Base-by-base conservation (phyloP, 2,329 filamentous ascomycete species). In the Nemania sp. region DNA sequence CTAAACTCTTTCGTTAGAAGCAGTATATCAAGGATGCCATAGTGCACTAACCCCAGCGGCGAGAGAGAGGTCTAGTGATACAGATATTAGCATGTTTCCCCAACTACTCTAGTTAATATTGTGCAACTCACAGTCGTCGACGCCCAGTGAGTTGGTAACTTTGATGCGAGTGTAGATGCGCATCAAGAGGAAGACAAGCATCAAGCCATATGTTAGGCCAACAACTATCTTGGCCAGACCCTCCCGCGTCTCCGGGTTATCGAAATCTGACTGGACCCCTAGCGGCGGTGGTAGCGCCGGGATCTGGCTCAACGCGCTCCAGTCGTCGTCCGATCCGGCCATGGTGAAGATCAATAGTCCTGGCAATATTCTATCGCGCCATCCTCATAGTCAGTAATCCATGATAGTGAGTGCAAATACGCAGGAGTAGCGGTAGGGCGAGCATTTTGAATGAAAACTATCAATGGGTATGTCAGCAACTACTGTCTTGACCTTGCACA, bases 71-170 rank as follows among this genome's bases (percentile, higher is more conserved):
- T 62, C 71, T 74, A 35, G 1, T 13, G 27, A 22, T n/a, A 55
- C 58, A 18, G 54, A 32, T 2, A 62, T 73, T 63, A 70, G 70
- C 53, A 64, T 47, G 1, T 32, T 32, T 26, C 15, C 10, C n/a
- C 6, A 35, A 18, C 20, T 13, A 61, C 13, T 38, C 27, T n/a
- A 2, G n/a, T 8, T 11, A 4, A 45, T 26, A 11, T 57, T 7
- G 2, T 29, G 8, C 10, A 20, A 70, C 72, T 72, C 68, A 67
- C 73, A 64, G 45, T 74, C 73, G 13, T 74, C 72, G 22, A 65
- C 27, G 3, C 69, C 69, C 8, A 72, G 53, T 2, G 61, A 65
- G 18, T 59, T 49, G 4, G 63, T 70, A 13, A 73, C 47, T 41
- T 22, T 56, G 18, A 69, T 1, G 43, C 73, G 70, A 43, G 69